These are phyloP conservation scores for Corinectria fuckeliana DNA, from an alignment of 2,329 filamentous ascomycete species.

Conservation along the genomic window DNA sequence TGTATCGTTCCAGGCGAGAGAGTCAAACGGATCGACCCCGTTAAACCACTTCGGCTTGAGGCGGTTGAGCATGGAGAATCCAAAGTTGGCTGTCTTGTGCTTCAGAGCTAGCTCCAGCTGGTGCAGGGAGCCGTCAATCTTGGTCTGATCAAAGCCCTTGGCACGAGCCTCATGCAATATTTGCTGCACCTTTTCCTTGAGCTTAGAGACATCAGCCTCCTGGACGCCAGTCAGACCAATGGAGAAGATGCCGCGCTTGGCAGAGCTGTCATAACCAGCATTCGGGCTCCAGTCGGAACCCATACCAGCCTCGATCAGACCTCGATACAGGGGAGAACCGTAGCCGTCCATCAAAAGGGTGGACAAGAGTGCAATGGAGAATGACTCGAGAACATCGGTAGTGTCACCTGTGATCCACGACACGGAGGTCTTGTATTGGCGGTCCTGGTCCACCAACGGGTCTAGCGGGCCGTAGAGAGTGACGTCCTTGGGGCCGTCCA, in stretches of 20 bases:
- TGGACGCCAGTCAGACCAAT: constrained; percentile 91
- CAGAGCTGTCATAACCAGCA: constrained; percentile 85
- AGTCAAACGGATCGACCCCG: constrained; percentile 89
- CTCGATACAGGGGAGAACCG: constrained; percentile 89
- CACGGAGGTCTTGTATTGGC: constrained; percentile 91
- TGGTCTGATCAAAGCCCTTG: constrained; percentile 85
- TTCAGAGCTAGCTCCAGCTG: constrained; percentile 92
- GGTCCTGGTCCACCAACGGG: constrained; percentile 81
- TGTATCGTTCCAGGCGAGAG: constrained; percentile 89
- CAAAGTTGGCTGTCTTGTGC: constrained; percentile 96
- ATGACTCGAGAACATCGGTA: constrained; percentile 83
- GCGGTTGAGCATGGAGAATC: constrained; percentile 87
- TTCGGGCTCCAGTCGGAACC: constrained; percentile 96
- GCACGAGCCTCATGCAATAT: constrained; percentile 73
- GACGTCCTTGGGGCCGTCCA: constrained; percentile 73
- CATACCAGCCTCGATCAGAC: constrained; percentile 85
- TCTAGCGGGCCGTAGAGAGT: constrained; percentile 83
- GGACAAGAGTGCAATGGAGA: constrained; percentile 82
- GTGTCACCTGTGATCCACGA: constrained; percentile 92
- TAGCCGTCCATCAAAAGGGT: constrained; percentile 92
- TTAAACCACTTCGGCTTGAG: constrained; percentile 95
- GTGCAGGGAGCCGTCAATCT: constrained; percentile 93
- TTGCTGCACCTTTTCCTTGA: constrained; percentile 75
- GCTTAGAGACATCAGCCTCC: constrained; percentile 76
- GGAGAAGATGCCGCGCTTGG: constrained; percentile 82